Percentiles rank a stretch among this genome's conserved stretches.
phyloP scores from a whole-genome alignment of 495 filamentous ascomycete genomes.

The Bryoglossum gracile region DNA sequence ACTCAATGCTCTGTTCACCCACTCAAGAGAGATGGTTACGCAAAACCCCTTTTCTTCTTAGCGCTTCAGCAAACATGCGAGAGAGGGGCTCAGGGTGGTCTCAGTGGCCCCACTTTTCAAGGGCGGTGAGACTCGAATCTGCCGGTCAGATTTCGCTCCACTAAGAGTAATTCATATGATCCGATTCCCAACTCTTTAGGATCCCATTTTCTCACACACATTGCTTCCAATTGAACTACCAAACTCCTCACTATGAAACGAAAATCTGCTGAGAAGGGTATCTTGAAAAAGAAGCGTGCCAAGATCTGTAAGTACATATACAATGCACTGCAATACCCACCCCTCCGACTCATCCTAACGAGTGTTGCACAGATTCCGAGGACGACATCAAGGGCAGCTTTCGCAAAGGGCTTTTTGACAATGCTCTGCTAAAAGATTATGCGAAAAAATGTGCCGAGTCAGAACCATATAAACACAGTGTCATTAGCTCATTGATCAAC shows the following conservation, averaged over 20 bases:
- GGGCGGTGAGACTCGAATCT: background rate
- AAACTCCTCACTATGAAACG: slow-evolving; percentile 24
- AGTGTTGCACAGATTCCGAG: slow-evolving; percentile 15
- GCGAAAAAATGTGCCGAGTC: slow-evolving; percentile 63
- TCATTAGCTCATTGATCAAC: slow-evolving; percentile 74
- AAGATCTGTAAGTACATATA: slow-evolving; percentile 20
- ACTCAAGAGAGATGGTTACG: slow-evolving; percentile 5
- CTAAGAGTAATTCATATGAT: too few species aligned
- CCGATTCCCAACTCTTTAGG: background rate
- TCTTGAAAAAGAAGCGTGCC: slow-evolving; percentile 24
- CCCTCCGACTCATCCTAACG: slow-evolving; percentile 4
- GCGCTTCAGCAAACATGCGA: slow-evolving; percentile 18
- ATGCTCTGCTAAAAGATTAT: slow-evolving; percentile 57
- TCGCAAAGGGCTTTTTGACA: slow-evolving; percentile 68
- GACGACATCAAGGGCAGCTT: slow-evolving; percentile 42
- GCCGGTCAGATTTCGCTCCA: too few species aligned
- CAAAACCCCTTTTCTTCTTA: slow-evolving; percentile 17
- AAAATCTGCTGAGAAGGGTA: slow-evolving; percentile 21
- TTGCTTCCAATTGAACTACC: too few species aligned
- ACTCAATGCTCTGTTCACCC: slow-evolving; percentile 3
- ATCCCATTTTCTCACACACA: background rate
- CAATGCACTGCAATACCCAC: background rate
- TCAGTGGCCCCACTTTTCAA: slow-evolving; percentile 1
- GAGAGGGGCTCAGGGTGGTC: slow-evolving; percentile 11
- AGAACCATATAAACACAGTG: slow-evolving; percentile 81